Conservation (phyloP, 768 basidiomycete species). For the Podaxis carcinomalis region DNA sequence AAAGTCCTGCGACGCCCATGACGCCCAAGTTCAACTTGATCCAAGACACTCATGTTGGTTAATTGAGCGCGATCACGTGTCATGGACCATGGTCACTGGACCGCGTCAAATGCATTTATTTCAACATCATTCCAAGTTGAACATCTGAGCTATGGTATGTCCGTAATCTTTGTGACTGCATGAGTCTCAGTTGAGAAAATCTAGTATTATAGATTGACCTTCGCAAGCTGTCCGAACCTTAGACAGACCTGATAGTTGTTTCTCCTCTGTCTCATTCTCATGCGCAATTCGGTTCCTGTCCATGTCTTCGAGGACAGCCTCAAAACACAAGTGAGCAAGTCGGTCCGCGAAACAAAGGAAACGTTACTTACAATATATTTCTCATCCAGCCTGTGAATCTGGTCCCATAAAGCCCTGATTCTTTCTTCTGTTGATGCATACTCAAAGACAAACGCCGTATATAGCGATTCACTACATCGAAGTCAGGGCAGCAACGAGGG, state of each 20-base stretch:
- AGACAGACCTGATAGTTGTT: not conserved
- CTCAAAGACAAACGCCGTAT: slow-evolving; percentile 2
- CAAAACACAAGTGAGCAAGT: not conserved
- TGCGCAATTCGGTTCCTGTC: not conserved
- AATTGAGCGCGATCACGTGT: slow-evolving; percentile 9
- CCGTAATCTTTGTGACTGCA: not conserved
- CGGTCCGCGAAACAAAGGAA: not conserved
- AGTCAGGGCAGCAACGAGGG: not conserved
- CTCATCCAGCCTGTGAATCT: not conserved
- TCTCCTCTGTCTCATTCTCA: not conserved
- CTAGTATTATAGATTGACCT: not conserved
- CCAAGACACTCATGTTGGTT: not conserved
- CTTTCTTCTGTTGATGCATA: slow-evolving; percentile 3
- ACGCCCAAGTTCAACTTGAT: not conserved
- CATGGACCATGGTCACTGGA: too few relatives aligned
- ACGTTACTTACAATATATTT: not conserved
- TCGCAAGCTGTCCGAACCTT: slow-evolving; percentile 10
- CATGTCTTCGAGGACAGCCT: not conserved
- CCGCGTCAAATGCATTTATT: not conserved
- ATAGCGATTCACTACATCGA: not conserved
- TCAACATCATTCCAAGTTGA: not conserved
- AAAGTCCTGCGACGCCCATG: slow-evolving; percentile 49
- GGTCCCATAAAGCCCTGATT: not conserved
- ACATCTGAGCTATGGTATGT: not conserved
- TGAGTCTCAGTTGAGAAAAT: not conserved